Percentiles rank a stretch among this genome's conserved stretches.
Conservation (phyloP, 148 eudicot genomes). For the Silene conica region DNA sequence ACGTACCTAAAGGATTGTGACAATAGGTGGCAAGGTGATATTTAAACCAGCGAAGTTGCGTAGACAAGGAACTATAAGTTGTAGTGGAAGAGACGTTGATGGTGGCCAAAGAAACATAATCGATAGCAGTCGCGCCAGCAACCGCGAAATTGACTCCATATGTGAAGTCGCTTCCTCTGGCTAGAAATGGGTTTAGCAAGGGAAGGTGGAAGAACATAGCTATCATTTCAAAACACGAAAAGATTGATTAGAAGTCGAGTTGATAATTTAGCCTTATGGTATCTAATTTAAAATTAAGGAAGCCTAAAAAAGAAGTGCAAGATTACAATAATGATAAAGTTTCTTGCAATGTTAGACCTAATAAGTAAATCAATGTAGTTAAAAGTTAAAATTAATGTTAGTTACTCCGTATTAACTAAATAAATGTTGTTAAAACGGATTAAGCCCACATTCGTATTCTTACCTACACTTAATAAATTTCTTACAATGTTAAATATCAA, state of each 20-base stretch:
- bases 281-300: too few species aligned
- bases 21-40: slow-evolving; percentile 24
- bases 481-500: too few species aligned
- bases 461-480: too few species aligned
- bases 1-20: slow-evolving; percentile 16
- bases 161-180: slow-evolving; percentile 28
- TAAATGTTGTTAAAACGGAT: too few species aligned
- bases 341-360: too few species aligned
- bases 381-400: too few species aligned
- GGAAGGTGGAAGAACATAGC: slow-evolving; percentile 34
- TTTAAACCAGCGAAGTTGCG: slow-evolving; percentile 36
- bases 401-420: too few species aligned
- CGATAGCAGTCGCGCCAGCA: slow-evolving; percentile 32
- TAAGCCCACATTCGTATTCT: too few species aligned
- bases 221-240: neutral
- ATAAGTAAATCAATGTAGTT: too few species aligned
- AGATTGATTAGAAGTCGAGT: neutral
- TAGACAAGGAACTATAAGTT: slow-evolving; percentile 20
- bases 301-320: too few species aligned
- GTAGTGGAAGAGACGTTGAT: neutral
- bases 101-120: slow-evolving; percentile 13
- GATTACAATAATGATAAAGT: too few species aligned
- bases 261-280: neutral
- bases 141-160: slow-evolving; percentile 44
- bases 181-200: slow-evolving; percentile 32